These are phyloP conservation scores for Kalmusia sp. DNA, from an alignment of 2,329 filamentous ascomycete species.

Conservation along the genomic window DNA sequence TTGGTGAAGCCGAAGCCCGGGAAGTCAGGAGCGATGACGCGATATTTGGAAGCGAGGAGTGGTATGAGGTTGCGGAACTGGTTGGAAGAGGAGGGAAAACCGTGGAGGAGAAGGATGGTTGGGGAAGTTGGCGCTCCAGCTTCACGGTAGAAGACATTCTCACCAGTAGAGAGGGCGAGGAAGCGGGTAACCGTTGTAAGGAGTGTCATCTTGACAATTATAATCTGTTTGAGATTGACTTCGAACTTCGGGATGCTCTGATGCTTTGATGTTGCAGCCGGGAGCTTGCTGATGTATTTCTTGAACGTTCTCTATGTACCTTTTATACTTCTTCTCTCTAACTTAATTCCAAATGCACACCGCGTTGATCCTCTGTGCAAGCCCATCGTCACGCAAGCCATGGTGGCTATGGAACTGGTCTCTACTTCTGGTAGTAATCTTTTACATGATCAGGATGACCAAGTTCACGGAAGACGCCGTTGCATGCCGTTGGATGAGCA, in stretches of 20 bases:
- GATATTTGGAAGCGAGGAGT: conserved; percentile 50
- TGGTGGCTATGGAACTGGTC: background rate
- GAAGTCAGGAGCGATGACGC: conserved; percentile 63
- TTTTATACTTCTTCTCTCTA: background rate
- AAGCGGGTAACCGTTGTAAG: conserved; percentile 22
- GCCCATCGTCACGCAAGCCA: background rate
- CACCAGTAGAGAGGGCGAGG: conserved; percentile 26
- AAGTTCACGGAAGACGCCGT: background rate
- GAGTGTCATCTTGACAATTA: conserved; percentile 18
- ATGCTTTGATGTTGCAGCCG: background rate
- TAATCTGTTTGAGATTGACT: background rate
- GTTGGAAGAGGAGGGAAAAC: conserved; percentile 55
- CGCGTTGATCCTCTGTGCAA: background rate
- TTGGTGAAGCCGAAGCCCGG: conserved; percentile 67
- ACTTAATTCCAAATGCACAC: conserved; percentile 2
- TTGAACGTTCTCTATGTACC: background rate
- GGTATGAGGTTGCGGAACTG: conserved; percentile 57
- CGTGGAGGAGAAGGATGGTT: conserved; percentile 55
- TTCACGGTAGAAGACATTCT: conserved; percentile 50
- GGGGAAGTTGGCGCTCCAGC: conserved; percentile 42
- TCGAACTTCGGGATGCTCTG: background rate
- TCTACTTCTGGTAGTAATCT: conserved; percentile 3
- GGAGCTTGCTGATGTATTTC: background rate
- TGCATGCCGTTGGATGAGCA: background rate
- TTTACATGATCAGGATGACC: background rate